Evolutionary conservation across 2,329 filamentous ascomycete genomes (phyloP).

Genomic region (Monilinia laxa): DNA sequence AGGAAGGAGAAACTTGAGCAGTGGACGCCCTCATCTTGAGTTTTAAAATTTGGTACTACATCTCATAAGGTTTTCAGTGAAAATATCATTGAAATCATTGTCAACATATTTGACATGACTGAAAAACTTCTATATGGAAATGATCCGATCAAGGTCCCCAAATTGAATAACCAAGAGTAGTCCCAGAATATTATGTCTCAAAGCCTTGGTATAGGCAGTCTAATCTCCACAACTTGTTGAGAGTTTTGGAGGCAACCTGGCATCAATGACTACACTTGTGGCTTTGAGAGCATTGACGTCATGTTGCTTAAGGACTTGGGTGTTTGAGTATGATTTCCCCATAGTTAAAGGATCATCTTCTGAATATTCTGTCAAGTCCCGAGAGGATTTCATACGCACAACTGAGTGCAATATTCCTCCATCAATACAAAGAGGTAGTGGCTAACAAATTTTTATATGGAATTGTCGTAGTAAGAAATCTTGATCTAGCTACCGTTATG

Average conservation of each 20-base stretch:
- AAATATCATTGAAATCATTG: not conserved
- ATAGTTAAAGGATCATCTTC: constrained; percentile 13
- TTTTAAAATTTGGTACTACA: not conserved
- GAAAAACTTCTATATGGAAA: not conserved
- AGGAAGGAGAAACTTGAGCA: not conserved
- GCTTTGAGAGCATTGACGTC: constrained; percentile 12
- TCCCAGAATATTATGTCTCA: not conserved
- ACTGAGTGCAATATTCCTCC: constrained; percentile 10
- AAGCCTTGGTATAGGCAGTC: not conserved
- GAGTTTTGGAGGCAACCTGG: not conserved
- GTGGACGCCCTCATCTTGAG: not conserved
- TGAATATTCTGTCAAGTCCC: constrained; percentile 9
- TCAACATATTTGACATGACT: not conserved
- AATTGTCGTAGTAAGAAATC: constrained; percentile 22
- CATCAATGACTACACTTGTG: not conserved
- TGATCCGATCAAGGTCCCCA: not conserved
- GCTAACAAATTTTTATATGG: constrained; percentile 22
- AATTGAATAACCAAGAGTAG: not conserved
- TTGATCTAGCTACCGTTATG: constrained; percentile 23
- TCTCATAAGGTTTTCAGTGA: not conserved
- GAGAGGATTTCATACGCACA: constrained; percentile 17
- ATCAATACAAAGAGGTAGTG: not conserved
- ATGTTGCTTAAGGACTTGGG: constrained; percentile 23
- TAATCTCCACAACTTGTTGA: not conserved
- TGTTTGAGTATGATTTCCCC: constrained; percentile 26